Conservation (phyloP, 2,329 filamentous ascomycete species). For the Hypomyces rosellus region DNA sequence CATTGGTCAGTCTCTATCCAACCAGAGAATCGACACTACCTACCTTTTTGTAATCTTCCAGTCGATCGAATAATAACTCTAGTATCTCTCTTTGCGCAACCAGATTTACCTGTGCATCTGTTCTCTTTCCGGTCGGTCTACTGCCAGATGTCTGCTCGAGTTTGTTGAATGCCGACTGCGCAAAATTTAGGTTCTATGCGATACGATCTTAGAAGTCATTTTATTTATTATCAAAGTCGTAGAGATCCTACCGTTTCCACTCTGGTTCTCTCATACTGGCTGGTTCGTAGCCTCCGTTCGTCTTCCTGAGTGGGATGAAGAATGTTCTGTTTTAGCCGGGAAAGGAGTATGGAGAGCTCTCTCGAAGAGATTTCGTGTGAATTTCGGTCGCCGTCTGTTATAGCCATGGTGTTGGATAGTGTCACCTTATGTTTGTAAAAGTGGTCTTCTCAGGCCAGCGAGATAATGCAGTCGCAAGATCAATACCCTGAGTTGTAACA, state of each 20-base stretch:
- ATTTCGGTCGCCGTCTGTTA: neutral
- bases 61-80: constrained; percentile 57
- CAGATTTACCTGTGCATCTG: constrained; percentile 58
- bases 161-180: constrained; percentile 59
- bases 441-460: too few relatives aligned
- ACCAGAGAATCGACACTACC: neutral
- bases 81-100: constrained; percentile 59
- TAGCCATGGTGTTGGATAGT: neutral
- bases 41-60: constrained; percentile 63
- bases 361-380: constrained; percentile 25
- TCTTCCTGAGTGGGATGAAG: constrained; percentile 55
- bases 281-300: constrained; percentile 51
- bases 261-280: constrained; percentile 55
- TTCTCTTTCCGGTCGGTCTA: constrained; percentile 45
- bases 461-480: neutral
- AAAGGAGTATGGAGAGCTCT: constrained; percentile 59
- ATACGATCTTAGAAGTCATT: neutral
- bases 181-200: constrained; percentile 63
- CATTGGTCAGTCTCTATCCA: constrained; percentile 10
- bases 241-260: constrained; percentile 35
- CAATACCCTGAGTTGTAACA: neutral
- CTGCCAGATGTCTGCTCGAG: constrained; percentile 67
- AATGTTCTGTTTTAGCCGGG: constrained; percentile 59
- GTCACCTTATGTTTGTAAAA: too few relatives aligned
- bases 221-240: constrained; percentile 20